phyloP scores from a whole-genome alignment of 2,329 filamentous ascomycete genomes.

The Teratosphaeriaceae sp. region DNA sequence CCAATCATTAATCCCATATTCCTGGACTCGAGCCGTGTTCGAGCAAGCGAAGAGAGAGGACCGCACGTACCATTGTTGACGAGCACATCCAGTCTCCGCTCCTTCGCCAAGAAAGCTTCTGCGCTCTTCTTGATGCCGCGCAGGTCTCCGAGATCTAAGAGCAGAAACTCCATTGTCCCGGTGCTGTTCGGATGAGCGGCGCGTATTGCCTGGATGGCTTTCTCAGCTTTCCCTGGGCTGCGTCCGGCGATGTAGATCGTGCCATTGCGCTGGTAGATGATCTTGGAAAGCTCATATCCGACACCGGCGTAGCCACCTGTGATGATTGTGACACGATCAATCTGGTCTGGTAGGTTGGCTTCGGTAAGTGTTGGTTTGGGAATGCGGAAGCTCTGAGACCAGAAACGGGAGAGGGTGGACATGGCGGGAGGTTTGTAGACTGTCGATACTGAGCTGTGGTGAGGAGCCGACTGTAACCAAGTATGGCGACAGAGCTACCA shows the following conservation, averaged over 20 bases:
- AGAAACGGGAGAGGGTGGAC: conserved; percentile 3
- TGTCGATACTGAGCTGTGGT: neutral
- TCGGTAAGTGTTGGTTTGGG: conserved; percentile 36
- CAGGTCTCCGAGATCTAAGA: conserved; percentile 39
- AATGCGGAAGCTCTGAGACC: conserved; percentile 18
- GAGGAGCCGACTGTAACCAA: too few species aligned
- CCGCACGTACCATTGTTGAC: conserved; percentile 24
- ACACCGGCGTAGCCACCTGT: conserved; percentile 44
- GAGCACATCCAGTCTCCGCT: conserved; percentile 33
- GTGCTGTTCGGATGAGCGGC: conserved; percentile 28
- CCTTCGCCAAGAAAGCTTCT: conserved; percentile 29
- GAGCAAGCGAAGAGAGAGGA: conserved; percentile 38
- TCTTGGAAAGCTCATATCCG: conserved; percentile 46
- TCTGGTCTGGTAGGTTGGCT: conserved; percentile 34
- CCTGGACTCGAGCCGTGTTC: conserved; percentile 43
- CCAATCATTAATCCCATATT: conserved; percentile 23
- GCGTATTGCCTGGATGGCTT: conserved; percentile 41
- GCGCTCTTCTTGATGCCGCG: conserved; percentile 27
- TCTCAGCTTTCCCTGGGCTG: conserved; percentile 36
- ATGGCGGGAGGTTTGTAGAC: neutral
- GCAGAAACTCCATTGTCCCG: conserved; percentile 39
- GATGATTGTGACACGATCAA: conserved; percentile 45
- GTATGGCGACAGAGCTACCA: too few species aligned
- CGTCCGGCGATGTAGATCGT: conserved; percentile 51
- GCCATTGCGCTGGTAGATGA: conserved; percentile 47